Evolutionary conservation across 306 rosid genomes (phyloP).

Genomic region (Quercus robur): DNA sequence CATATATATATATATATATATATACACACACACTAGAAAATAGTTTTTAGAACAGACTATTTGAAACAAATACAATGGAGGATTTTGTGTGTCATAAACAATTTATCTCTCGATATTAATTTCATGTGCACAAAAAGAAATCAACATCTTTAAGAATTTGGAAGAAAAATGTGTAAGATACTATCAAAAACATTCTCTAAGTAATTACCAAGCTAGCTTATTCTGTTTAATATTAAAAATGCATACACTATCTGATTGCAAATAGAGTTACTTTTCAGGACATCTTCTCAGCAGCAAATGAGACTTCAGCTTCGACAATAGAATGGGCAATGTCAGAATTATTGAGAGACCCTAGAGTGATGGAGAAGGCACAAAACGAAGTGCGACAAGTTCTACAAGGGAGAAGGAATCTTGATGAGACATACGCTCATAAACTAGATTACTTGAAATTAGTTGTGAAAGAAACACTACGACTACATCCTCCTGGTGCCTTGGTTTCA

Average conservation of each 20-base stretch:
- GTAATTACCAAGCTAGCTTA: no score
- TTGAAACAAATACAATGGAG: no score
- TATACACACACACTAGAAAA: no score
- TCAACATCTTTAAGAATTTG: no score
- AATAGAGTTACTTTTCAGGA: background rate
- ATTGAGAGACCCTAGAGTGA: constrained; percentile 14
- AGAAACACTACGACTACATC: constrained; percentile 35
- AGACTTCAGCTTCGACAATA: background rate
- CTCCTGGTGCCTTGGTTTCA: constrained; percentile 19
- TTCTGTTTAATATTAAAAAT: no score
- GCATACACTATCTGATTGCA: background rate
- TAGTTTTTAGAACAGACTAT: no score
- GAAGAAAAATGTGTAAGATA: no score
- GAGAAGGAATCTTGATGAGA: constrained; percentile 1
- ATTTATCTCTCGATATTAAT: no score
- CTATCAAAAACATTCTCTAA: no score
- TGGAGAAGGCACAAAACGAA: constrained; percentile 31
- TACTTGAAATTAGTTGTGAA: constrained; percentile 35
- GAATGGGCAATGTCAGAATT: constrained; percentile 18
- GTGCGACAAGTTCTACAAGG: constrained; percentile 12
- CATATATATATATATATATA: no score
- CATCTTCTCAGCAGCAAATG: background rate
- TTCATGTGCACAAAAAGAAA: no score
- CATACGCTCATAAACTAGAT: constrained; percentile 11
- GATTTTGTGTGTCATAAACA: no score